Percentiles rank a stretch among this genome's conserved stretches.
phyloP scores from a whole-genome alignment of 495 filamentous ascomycete genomes.

The Hyaloscypha hepaticicola region DNA sequence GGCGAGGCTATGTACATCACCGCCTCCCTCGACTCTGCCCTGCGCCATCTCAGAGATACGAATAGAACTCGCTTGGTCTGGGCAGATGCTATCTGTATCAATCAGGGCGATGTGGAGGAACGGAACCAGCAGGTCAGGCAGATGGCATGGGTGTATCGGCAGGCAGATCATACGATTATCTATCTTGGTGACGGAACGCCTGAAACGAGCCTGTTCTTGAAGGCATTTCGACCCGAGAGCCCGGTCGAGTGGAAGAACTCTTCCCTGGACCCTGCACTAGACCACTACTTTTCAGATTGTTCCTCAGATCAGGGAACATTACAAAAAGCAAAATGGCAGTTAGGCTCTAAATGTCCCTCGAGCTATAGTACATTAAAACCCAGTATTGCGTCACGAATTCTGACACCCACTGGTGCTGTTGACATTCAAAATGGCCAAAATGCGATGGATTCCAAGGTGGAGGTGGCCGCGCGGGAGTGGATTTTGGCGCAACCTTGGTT shows the following conservation, averaged over 20 bases:
- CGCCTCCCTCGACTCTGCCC: not conserved
- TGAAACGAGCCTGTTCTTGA: not conserved
- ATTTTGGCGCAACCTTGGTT: not conserved
- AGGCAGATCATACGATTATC: not conserved
- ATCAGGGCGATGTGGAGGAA: not conserved
- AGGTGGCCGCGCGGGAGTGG: not conserved
- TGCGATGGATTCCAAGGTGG: not conserved
- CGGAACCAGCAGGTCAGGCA: slow-evolving; percentile 3
- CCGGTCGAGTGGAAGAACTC: not conserved
- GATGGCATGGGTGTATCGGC: not conserved
- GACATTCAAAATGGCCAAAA: not conserved
- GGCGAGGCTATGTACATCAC: slow-evolving; percentile 1
- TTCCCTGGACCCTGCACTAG: not conserved
- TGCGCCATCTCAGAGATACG: slow-evolving; percentile 5
- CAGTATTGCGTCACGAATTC: too few species aligned
- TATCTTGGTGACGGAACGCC: not conserved
- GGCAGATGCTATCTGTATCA: slow-evolving; percentile 1
- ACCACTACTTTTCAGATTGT: too few species aligned
- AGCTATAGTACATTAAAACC: too few species aligned
- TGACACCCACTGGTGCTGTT: too few species aligned
- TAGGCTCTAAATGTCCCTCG: too few species aligned
- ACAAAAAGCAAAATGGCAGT: too few species aligned
- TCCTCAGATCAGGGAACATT: too few species aligned
- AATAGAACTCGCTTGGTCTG: not conserved
- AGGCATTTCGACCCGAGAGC: not conserved